Evolutionary conservation across 306 rosid species (phyloP).

Genomic region (Rubus parviflorus): DNA sequence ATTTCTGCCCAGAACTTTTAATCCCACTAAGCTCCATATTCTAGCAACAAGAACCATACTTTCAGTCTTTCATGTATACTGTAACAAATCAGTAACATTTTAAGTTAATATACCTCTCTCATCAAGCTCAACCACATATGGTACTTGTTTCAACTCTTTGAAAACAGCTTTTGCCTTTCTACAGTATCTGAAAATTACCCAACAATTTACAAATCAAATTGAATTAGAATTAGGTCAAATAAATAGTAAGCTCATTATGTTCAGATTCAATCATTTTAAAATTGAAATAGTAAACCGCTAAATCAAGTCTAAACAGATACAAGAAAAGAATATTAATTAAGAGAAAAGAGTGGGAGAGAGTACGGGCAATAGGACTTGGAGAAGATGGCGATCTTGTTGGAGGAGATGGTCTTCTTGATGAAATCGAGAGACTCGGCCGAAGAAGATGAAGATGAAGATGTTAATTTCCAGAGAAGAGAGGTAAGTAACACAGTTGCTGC

Average conservation of each 20-base stretch:
- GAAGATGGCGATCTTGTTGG: conserved; percentile 80
- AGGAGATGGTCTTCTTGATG: conserved; percentile 65
- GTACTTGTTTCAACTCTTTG: conserved; percentile 67
- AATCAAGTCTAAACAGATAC: too few relatives aligned
- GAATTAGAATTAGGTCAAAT: neutral
- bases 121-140: conserved; percentile 87
- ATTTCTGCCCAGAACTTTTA: neutral
- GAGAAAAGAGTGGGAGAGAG: neutral
- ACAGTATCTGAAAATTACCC: conserved; percentile 63
- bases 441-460: conserved; percentile 27
- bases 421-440: conserved; percentile 44
- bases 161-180: conserved; percentile 79
- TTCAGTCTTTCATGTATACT: neutral
- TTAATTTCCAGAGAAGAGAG: conserved; percentile 23
- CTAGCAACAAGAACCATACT: neutral
- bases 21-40: neutral
- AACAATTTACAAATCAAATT: conserved; percentile 1
- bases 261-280: neutral
- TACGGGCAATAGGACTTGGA: conserved; percentile 98
- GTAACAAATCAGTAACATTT: neutral
- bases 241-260: too few relatives aligned
- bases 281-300: too few relatives aligned
- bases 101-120: conserved; percentile 62
- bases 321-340: too few relatives aligned
- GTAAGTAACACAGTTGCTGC: conserved; percentile 27